Conservation (phyloP, 306 rosid genomes). For the Prunus dulcis region DNA sequence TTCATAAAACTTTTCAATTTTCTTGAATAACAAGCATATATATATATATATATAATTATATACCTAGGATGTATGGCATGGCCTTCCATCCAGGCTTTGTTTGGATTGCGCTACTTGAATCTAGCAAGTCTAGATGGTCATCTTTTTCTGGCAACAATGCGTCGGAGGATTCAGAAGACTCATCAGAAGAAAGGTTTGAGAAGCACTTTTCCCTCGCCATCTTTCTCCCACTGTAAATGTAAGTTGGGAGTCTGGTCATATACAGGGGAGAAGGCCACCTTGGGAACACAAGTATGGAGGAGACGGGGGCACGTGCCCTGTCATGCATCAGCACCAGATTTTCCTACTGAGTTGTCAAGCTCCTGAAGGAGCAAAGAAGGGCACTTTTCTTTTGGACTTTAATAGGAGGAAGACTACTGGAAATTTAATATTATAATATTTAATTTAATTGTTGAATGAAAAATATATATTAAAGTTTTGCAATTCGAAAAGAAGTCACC, state of each 20-base stretch:
- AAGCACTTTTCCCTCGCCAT: not conserved
- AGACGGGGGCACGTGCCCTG: not conserved
- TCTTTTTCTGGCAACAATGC: not conserved
- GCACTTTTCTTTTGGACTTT: not conserved
- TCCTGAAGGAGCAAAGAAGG: not conserved
- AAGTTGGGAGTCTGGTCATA: not conserved
- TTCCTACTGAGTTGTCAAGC: not conserved
- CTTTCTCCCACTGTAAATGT: not conserved
- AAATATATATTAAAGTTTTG: no score
- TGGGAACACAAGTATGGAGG: not conserved
- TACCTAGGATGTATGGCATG: conserved; percentile 37
- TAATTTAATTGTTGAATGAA: no score
- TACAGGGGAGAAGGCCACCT: not conserved
- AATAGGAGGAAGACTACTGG: not conserved
- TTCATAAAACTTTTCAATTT: not conserved
- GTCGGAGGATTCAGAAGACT: not conserved
- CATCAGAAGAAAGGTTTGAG: not conserved
- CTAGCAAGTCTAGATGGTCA: not conserved
- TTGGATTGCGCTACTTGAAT: not conserved
- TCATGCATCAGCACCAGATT: not conserved
- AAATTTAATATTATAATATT: no score
- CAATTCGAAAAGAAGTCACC: no score
- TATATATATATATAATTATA: not conserved
- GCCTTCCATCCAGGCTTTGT: conserved; percentile 35
- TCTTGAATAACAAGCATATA: not conserved